phyloP scores from a whole-genome alignment of 306 rosid genomes.

The Fragaria iinumae region DNA sequence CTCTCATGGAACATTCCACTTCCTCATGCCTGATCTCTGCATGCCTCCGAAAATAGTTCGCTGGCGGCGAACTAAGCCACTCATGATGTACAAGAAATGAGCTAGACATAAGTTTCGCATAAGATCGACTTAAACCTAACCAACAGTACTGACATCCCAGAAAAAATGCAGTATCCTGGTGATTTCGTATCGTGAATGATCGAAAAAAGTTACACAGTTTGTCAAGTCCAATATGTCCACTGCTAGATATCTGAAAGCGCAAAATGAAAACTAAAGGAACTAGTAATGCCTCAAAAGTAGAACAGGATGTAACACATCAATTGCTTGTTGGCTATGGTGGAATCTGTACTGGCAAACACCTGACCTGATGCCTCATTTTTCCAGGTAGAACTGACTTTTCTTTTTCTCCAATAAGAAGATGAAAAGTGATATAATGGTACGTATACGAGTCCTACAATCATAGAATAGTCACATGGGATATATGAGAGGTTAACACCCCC shows the following conservation, averaged over 20 bases:
- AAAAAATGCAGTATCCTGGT: background rate
- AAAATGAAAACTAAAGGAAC: background rate
- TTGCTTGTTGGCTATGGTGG: background rate
- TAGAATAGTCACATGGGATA: conserved; percentile 23
- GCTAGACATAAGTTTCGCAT: background rate
- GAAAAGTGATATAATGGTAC: background rate
- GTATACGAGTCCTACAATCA: conserved; percentile 9
- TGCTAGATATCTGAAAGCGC: background rate
- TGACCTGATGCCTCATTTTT: background rate
- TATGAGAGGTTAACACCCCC: background rate
- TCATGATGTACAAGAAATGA: background rate
- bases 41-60: conserved; percentile 25
- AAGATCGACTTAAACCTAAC: background rate
- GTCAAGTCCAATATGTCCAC: background rate
- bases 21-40: conserved; percentile 36
- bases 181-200: background rate
- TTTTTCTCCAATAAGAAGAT: background rate
- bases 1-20: conserved; percentile 42
- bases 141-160: background rate
- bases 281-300: background rate
- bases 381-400: background rate
- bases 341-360: background rate
- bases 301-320: background rate
- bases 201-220: background rate
- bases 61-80: background rate